Evolutionary conservation across 2,329 filamentous ascomycete species (phyloP), one percentile per base, ranked within the genome.

Genomic region (Pseudogymnoascus sp.): DNA sequence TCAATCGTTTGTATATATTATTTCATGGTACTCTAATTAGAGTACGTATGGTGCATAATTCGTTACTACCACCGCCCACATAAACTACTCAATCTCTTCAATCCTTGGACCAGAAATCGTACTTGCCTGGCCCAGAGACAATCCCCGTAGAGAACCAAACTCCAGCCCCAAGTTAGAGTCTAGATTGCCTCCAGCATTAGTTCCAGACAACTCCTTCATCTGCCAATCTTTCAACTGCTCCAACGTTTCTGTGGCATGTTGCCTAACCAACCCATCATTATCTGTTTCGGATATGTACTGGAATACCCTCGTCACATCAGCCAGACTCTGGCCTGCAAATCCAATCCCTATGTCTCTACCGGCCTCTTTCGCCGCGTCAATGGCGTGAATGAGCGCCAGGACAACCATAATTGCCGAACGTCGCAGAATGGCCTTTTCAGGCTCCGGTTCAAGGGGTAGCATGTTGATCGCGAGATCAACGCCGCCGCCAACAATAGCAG

Each of bases 171-270:
- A 65, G 63, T 65, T 60, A 59, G 58, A 59, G 40, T 62, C 58
- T 15, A 15, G 63, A 39, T 58, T 61, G 11, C 44, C 59, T 5
- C 64, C 65, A 31, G 68, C 40, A n/a, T 69, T 60, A 15, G 73
- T 64, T 24, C 76, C 78, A 41, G 84, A 70, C 61, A 84, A 65
- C 60, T 72, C 76, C 60, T 80, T 78, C 71, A 86, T 73, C 62
- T 80, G 78, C 82, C 84, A 86, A 62, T 79, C 82, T 66, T 85
- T 80, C 63, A 91, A 69, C 58, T 82, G 86, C 70, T 90, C 87
- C 9, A 85, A 71, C n/a, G 87, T 85, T 66, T 85, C 85, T 33
- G 74, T 75, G 2, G 86, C 86, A 71, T 91, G 87, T 66, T 85
- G 79, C 64, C 79, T 79, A 9, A 89, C 88, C 41, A 92, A 73